Percentiles rank a stretch among this genome's conserved stretches.
These are phyloP conservation scores for Lentinula novae-zelandiae DNA, from an alignment of 1,284 basidiomycete species.

Conservation along the genomic window DNA sequence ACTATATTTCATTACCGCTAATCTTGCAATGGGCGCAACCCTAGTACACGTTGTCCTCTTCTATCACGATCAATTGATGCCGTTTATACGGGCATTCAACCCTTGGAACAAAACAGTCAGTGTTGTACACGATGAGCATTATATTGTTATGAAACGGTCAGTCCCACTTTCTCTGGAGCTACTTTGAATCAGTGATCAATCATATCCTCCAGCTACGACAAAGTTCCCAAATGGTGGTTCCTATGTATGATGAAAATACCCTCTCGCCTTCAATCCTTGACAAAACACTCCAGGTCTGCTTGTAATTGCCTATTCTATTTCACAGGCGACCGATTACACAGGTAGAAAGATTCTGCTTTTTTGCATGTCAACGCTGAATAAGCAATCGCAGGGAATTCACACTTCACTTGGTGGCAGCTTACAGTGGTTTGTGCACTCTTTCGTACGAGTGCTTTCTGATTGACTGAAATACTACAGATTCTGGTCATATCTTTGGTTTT, in stretches of 20 bases:
- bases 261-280: no score
- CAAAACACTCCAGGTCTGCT: constrained; percentile 6
- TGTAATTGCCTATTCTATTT: constrained; percentile 15
- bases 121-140: constrained; percentile 18
- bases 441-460: not conserved
- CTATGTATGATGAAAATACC: not conserved
- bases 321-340: constrained; percentile 18
- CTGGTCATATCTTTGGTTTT: constrained; percentile 17
- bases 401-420: constrained; percentile 18
- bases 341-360: not conserved
- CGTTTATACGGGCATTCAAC: constrained; percentile 11
- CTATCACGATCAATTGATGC: constrained; percentile 8
- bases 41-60: constrained; percentile 18
- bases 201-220: not conserved
- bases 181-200: not conserved
- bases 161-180: not conserved
- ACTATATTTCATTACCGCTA: constrained; percentile 15
- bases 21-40: constrained; percentile 18
- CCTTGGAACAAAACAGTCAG: constrained; percentile 17
- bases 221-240: constrained; percentile 7
- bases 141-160: constrained; percentile 15
- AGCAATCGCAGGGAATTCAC: constrained; percentile 10
- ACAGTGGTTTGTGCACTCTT: constrained; percentile 5
- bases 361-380: not conserved
- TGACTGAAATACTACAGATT: not conserved